phyloP scores from a whole-genome alignment of 208 protist species.

The Angomonas ambiguus region DNA sequence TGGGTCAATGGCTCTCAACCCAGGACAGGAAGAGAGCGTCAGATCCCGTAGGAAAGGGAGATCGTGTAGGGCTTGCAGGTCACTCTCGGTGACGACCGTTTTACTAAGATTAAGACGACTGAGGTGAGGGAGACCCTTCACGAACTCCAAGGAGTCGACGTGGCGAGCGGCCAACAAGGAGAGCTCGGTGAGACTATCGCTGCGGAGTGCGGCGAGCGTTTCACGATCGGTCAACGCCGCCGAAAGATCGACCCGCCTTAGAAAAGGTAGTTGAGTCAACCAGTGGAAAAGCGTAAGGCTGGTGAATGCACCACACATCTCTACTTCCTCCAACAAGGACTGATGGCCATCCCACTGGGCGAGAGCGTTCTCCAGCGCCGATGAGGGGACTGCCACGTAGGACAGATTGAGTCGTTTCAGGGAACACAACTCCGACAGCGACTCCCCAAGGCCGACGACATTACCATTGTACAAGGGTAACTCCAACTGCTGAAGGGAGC shows the following conservation, averaged over 20 bases:
- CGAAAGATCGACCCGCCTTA: slow-evolving; percentile 15
- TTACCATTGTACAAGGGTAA: neutral
- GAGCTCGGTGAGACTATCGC: neutral
- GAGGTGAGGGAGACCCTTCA: neutral
- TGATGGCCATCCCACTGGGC: neutral
- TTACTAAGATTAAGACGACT: neutral
- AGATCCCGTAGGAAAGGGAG: neutral
- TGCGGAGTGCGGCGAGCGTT: slow-evolving; percentile 4
- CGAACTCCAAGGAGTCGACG: no score
- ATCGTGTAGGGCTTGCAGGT: neutral
- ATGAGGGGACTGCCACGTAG: neutral
- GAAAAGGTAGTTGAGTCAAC: slow-evolving; percentile 15
- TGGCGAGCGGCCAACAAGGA: neutral
- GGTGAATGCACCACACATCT: neutral
- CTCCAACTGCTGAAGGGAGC: neutral
- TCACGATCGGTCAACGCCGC: slow-evolving; percentile 12
- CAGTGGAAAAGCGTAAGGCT: slow-evolving; percentile 5
- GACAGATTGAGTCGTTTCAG: neutral
- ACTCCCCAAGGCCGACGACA: neutral
- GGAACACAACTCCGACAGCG: neutral
- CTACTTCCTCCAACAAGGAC: neutral
- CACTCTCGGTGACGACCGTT: neutral
- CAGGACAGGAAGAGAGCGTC: neutral
- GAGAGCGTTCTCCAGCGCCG: neutral
- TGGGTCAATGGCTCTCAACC: neutral